A percentile compares a stretch with the other conserved stretches of the same genome.
Conservation (phyloP, 2,329 filamentous ascomycete species). For the Diaporthe ilicicola region DNA sequence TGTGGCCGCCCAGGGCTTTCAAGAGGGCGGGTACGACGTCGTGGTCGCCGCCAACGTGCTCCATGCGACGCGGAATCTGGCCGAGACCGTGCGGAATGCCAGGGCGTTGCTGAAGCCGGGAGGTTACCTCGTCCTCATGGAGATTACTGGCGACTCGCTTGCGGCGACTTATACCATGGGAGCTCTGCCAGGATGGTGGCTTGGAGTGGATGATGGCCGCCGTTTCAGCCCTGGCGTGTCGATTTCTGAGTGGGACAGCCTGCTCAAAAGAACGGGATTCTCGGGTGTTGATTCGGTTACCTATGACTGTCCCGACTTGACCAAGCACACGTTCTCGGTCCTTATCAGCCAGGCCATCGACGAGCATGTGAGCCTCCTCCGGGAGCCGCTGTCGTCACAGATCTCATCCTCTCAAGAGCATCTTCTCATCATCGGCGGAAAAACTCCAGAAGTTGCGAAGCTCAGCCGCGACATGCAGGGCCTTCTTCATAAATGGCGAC, state of each 20-base stretch:
- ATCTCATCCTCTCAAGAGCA: background rate
- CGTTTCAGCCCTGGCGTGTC: background rate
- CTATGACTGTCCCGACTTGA: constrained; percentile 19
- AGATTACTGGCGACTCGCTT: constrained; percentile 17
- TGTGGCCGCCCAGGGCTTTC: constrained; percentile 42
- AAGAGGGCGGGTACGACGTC: constrained; percentile 40
- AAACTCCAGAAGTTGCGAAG: background rate
- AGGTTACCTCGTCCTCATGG: constrained; percentile 43
- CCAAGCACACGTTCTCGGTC: constrained; percentile 23
- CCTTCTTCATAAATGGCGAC: background rate
- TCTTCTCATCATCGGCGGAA: background rate
- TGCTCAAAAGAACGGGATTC: constrained; percentile 10
- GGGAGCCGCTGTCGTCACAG: constrained; percentile 7
- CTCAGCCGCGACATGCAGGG: background rate
- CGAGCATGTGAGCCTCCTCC: background rate
- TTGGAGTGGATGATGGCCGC: constrained; percentile 2
- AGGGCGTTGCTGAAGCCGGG: constrained; percentile 44
- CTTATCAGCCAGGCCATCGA: constrained; percentile 12
- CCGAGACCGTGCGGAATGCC: constrained; percentile 37
- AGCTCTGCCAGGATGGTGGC: constrained; percentile 26
- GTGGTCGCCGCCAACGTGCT: constrained; percentile 43
- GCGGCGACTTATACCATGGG: constrained; percentile 5
- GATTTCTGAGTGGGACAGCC: background rate
- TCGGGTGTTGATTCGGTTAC: constrained; percentile 5
- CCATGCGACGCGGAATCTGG: constrained; percentile 38